These are phyloP conservation scores for Neopestalotiopsis sp. DNA, from an alignment of 2,329 filamentous ascomycete species.

Conservation along the genomic window DNA sequence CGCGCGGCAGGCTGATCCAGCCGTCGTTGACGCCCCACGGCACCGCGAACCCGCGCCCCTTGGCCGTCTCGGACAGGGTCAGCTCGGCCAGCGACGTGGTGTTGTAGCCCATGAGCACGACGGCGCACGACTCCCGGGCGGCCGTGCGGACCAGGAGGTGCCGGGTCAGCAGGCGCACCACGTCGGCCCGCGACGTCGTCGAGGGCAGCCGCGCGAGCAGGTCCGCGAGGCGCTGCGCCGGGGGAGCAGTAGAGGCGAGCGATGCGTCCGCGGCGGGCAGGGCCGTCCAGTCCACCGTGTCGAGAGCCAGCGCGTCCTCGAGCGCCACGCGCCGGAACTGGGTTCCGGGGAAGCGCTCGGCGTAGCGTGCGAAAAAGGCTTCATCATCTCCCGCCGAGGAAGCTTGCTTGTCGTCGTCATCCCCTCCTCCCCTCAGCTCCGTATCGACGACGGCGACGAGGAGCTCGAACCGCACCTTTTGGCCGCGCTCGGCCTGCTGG, in stretches of 20 bases:
- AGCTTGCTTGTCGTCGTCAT: slow-evolving; percentile 21
- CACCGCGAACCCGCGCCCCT: slow-evolving; percentile 83
- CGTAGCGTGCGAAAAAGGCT: slow-evolving; percentile 41
- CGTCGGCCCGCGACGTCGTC: slow-evolving; percentile 76
- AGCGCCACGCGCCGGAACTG: slow-evolving; percentile 67
- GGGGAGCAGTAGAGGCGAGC: slow-evolving; percentile 11
- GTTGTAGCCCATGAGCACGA: slow-evolving; percentile 81
- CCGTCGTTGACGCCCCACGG: slow-evolving; percentile 86
- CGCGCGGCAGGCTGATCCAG: slow-evolving; percentile 38
- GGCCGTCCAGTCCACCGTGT: slow-evolving; percentile 58
- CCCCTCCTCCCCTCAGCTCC: slow-evolving; percentile 33
- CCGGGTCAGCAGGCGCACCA: slow-evolving; percentile 72
- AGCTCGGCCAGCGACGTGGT: slow-evolving; percentile 88
- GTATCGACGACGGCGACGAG: slow-evolving; percentile 62
- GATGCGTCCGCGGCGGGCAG: slow-evolving; percentile 38
- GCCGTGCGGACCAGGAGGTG: slow-evolving; percentile 74
- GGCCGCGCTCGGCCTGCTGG: slow-evolving; percentile 60
- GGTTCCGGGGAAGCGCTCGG: slow-evolving; percentile 68
- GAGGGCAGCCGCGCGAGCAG: slow-evolving; percentile 70
- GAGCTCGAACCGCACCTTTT: slow-evolving; percentile 61
- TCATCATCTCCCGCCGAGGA: slow-evolving; percentile 25
- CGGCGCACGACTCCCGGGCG: slow-evolving; percentile 63
- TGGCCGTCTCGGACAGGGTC: slow-evolving; percentile 85
- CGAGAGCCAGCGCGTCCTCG: slow-evolving; percentile 61
- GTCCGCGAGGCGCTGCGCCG: slow-evolving; percentile 45